phyloP scores from a whole-genome alignment of 1,284 basidiomycete genomes.

The Puccinia novopanici region DNA sequence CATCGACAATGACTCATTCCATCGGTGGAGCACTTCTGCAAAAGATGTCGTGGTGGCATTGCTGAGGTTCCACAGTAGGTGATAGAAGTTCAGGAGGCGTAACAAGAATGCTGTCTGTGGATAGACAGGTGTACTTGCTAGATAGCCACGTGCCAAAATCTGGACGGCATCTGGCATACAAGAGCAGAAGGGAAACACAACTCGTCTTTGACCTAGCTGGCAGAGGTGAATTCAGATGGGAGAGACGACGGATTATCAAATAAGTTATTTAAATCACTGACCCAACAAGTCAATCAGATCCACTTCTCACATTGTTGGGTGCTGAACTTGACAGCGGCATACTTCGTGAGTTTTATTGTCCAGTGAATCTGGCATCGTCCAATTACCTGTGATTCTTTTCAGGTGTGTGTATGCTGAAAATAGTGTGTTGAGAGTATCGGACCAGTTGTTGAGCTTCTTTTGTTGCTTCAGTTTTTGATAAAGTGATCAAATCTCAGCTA shows the following conservation, averaged over 20 bases:
- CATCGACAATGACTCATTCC: neutral
- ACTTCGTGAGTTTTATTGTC: neutral
- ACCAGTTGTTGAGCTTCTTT: neutral
- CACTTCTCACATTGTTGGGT: neutral
- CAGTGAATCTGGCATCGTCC: neutral
- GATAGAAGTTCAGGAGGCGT: neutral
- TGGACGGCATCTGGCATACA: neutral
- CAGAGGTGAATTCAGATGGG: neutral
- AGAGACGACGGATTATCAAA: neutral
- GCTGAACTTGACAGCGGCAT: neutral
- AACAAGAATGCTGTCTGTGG: constrained; percentile 2
- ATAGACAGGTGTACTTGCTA: neutral
- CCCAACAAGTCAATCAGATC: neutral
- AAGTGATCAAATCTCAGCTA: neutral
- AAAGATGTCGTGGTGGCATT: neutral
- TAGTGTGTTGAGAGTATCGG: neutral
- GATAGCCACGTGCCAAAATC: neutral
- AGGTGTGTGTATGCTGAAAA: neutral
- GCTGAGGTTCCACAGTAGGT: neutral
- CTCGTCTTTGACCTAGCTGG: neutral
- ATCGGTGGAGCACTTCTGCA: neutral
- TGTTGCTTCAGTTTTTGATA: neutral
- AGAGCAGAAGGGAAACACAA: neutral
- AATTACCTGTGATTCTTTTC: neutral
- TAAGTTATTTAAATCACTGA: neutral